Evolutionary conservation across 345 rosid species (phyloP).

Genomic region (Lepidium africanum): DNA sequence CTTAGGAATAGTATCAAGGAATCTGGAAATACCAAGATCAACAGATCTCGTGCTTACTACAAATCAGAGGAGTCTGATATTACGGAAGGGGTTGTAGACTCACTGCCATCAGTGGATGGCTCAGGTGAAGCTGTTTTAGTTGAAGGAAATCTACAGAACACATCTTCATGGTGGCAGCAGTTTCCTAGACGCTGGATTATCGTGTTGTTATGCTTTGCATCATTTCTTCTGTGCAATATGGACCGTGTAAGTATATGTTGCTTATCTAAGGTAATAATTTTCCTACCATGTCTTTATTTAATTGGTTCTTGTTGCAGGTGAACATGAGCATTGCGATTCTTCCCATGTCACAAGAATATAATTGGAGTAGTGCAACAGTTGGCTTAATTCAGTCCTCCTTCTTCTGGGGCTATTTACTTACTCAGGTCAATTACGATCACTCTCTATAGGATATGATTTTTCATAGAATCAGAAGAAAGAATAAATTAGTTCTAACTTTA

Average conservation of each 20-base stretch:
- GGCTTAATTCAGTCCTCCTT: slow-evolving; percentile 97
- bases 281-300: not conserved
- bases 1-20: slow-evolving; percentile 7
- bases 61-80: slow-evolving; percentile 82
- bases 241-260: slow-evolving; percentile 63
- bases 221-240: slow-evolving; percentile 93
- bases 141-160: slow-evolving; percentile 38
- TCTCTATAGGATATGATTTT: not conserved
- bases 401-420: slow-evolving; percentile 98
- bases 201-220: slow-evolving; percentile 73
- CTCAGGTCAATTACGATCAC: slow-evolving; percentile 55
- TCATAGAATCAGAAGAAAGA: not conserved
- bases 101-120: slow-evolving; percentile 43
- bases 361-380: slow-evolving; percentile 94
- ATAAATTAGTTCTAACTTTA: not conserved
- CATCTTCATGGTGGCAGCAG: slow-evolving; percentile 69
- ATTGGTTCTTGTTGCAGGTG: slow-evolving; percentile 46
- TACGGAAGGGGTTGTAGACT: slow-evolving; percentile 43
- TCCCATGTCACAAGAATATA: slow-evolving; percentile 92
- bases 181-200: slow-evolving; percentile 87
- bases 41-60: slow-evolving; percentile 46
- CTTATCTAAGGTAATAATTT: not conserved
- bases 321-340: slow-evolving; percentile 99
- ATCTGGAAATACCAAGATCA: slow-evolving; percentile 14
- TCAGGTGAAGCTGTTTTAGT: slow-evolving; percentile 49